Evolutionary conservation across 139 green algal species (phyloP).

Genomic region (Spirogloea muscicola): DNA sequence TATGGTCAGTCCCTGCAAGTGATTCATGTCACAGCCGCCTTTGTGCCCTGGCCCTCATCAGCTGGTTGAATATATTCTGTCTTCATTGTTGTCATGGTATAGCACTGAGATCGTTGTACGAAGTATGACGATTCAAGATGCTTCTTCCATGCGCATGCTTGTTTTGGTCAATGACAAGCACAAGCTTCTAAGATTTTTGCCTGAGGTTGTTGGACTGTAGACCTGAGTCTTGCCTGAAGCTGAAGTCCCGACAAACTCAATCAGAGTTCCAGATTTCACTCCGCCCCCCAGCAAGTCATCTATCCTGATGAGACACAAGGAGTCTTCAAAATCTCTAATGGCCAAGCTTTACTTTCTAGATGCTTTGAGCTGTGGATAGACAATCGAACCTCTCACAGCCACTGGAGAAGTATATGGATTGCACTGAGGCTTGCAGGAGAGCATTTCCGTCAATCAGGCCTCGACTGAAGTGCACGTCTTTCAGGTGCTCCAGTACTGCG

Average conservation of each 20-base stretch:
- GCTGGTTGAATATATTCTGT: too few relatives aligned
- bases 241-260: background rate
- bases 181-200: too few relatives aligned
- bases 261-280: background rate
- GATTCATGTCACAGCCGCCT: too few relatives aligned
- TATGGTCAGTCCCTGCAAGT: too few relatives aligned
- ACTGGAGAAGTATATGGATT: too few relatives aligned
- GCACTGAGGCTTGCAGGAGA: background rate
- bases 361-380: background rate
- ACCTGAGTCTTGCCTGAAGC: slow-evolving; percentile 11
- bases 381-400: background rate
- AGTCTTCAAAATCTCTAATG: background rate
- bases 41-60: too few relatives aligned
- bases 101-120: too few relatives aligned
- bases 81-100: too few relatives aligned
- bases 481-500: background rate
- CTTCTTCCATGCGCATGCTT: too few relatives aligned
- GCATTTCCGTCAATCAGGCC: background rate
- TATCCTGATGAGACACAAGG: background rate
- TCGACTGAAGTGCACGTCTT: background rate
- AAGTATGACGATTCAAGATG: too few relatives aligned
- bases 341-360: background rate
- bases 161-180: too few relatives aligned
- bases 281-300: slow-evolving; percentile 2
- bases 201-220: too few relatives aligned